Conservation (phyloP, 768 basidiomycete genomes). For the Rhizopogon vesiculosus region DNA sequence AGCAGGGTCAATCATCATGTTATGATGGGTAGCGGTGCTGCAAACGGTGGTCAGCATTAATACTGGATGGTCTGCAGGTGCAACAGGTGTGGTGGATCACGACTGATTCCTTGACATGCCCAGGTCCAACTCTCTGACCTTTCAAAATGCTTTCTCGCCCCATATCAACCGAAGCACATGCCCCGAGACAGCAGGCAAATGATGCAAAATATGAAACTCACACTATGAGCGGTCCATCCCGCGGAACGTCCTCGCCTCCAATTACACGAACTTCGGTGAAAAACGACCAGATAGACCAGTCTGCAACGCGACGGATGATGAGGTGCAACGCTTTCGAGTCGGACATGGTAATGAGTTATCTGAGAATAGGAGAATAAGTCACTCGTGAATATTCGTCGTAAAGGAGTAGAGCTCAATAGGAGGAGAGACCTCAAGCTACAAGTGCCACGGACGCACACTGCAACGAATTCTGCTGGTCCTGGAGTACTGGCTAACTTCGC, state of each 20-base stretch:
- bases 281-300: slow-evolving; percentile 77
- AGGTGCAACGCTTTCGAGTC: slow-evolving; percentile 53
- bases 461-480: neutral
- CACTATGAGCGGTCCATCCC: slow-evolving; percentile 89
- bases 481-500: neutral
- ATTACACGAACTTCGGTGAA: slow-evolving; percentile 86
- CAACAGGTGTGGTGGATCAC: neutral
- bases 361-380: neutral
- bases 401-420: neutral
- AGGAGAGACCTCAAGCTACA: neutral
- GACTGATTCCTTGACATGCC: neutral
- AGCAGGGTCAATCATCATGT: slow-evolving; percentile 92
- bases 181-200: neutral
- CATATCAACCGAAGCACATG: neutral
- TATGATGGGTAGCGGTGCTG: slow-evolving; percentile 85
- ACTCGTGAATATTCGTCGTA: neutral
- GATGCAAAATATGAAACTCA: slow-evolving; percentile 35
- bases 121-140: neutral
- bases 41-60: slow-evolving; percentile 1
- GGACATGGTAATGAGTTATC: slow-evolving; percentile 16
- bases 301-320: slow-evolving; percentile 65
- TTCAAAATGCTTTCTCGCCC: neutral
- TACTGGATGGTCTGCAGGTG: neutral
- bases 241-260: slow-evolving; percentile 85
- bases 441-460: neutral